Evolutionary conservation across 768 basidiomycete species (phyloP).

Genomic region (Auricularia auricula-judae): DNA sequence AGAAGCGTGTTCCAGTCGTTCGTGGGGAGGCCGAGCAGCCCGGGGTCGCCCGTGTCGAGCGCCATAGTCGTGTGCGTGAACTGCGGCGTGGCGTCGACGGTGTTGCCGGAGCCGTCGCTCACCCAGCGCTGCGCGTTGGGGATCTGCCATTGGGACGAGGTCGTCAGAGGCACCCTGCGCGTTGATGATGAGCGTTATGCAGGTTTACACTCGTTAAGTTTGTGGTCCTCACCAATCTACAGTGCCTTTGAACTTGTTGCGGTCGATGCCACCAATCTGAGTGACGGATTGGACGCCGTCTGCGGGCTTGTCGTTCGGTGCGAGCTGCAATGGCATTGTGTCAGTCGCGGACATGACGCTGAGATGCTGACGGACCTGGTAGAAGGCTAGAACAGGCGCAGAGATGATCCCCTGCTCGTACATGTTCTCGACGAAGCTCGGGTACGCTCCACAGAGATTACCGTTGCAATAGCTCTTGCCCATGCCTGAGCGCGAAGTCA

Average conservation of each 20-base stretch:
- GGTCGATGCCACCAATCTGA: slow-evolving; percentile 6
- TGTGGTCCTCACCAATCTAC: slow-evolving; percentile 4
- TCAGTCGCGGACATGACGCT: neutral
- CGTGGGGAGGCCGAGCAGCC: slow-evolving; percentile 5
- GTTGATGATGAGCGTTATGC: neutral
- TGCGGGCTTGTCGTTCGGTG: neutral
- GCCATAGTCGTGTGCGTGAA: slow-evolving; percentile 3
- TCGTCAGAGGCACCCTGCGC: slow-evolving; percentile 1
- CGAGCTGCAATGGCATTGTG: neutral
- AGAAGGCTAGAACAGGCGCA: neutral
- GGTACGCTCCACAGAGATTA: slow-evolving; percentile 2
- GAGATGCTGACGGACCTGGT: neutral
- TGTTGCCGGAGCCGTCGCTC: neutral
- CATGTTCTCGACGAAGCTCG: slow-evolving; percentile 2
- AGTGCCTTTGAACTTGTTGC: slow-evolving; percentile 7
- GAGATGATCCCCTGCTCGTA: neutral
- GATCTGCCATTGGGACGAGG: slow-evolving; percentile 2
- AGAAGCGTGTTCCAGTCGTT: slow-evolving; percentile 7
- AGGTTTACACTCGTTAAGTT: neutral
- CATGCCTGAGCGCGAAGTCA: neutral
- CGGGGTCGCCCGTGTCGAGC: slow-evolving; percentile 5
- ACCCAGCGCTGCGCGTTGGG: neutral
- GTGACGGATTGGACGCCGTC: neutral
- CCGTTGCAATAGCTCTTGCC: slow-evolving; percentile 1
- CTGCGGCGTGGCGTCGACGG: slow-evolving; percentile 1